Base-by-base conservation (phyloP, 2,329 filamentous ascomycete species). In the Pseudocercospora macadamiae region DNA sequence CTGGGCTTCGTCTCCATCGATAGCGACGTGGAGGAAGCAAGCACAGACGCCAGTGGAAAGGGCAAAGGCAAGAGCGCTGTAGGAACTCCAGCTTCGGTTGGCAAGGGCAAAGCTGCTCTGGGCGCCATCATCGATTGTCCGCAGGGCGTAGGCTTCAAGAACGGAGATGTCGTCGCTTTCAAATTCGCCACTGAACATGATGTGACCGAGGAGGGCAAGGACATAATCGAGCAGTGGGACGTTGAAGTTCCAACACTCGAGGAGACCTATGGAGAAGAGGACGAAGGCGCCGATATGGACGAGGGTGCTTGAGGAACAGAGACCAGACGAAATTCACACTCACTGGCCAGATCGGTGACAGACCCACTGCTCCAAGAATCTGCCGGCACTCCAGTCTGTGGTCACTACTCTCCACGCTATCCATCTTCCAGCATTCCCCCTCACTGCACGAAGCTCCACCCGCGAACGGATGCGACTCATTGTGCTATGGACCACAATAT, bases 1-100 rank as follows among this genome's bases (percentile, higher is more conserved):
- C 64, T 71, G 30, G 79, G 79, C 36, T 81, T 78, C 66, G 62
- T 68, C 23, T 69, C 75, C 34, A 63, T 75, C n/a, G 66, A 66
- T 2, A 62, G 60, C 8, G 64, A 64, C 18, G 65, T 52, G 3
- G 62, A 62, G 18, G 59, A 64, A 1, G 60, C 61, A 16, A 55
- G 57, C 6, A 65, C 65, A 14, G 66, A 69, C 3, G 71, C 71
- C 57, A 76, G 63, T 8, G 71, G 69, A 14, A 78, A 79, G 51
- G 76, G 74, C 8, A 77, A 76, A 52, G 75, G 70, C 14, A 77
- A 76, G 59, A 74, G 68, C 7, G 67, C 60, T 21, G 64, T 49
- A 7, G 60, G 53, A 8, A 51, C 53, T 21, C 26, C 47, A 21
- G 28, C 28, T 34, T 32, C 26, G 4, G 28, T 49, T 26, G 19